phyloP scores from a whole-genome alignment of 805 yeast genomes.

The Wickerhamomyces rabaulensis region DNA sequence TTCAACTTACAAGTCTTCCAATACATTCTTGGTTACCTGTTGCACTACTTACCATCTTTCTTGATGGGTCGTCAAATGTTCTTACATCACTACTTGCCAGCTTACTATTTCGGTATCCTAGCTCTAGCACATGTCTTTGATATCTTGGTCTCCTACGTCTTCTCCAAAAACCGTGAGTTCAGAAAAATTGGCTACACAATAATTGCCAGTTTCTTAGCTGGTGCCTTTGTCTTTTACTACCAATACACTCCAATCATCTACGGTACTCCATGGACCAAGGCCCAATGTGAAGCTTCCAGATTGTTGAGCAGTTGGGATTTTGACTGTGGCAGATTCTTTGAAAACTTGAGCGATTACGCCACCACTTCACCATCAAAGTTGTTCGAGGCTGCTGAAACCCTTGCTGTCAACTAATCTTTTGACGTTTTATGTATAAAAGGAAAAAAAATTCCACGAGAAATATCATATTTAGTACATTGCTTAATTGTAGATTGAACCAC shows the following conservation, averaged over 20 bases:
- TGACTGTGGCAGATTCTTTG: conserved; percentile 54
- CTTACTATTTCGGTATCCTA: conserved; percentile 80
- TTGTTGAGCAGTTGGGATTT: conserved; percentile 78
- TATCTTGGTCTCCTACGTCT: conserved; percentile 39
- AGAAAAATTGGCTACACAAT: conserved; percentile 40
- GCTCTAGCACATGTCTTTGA: conserved; percentile 69
- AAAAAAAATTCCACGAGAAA: too few species aligned
- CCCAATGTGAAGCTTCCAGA: conserved; percentile 57
- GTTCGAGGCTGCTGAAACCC: conserved; percentile 3
- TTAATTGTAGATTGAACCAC: too few species aligned
- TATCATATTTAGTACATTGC: too few species aligned
- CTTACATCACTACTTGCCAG: conserved; percentile 90
- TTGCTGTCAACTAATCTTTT: neutral
- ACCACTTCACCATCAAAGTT: neutral
- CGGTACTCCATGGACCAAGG: conserved; percentile 75
- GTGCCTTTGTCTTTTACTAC: conserved; percentile 49
- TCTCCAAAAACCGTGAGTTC: conserved; percentile 36
- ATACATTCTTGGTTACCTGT: conserved; percentile 62
- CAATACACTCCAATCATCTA: conserved; percentile 69
- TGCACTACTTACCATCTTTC: conserved; percentile 72
- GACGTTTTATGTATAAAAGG: neutral
- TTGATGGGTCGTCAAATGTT: conserved; percentile 92
- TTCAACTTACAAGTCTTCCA: conserved; percentile 59
- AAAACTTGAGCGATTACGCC: conserved; percentile 4
- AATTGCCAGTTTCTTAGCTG: conserved; percentile 43